A percentile compares a stretch with the other conserved stretches of the same genome.
phyloP scores from a whole-genome alignment of 768 basidiomycete species.

The Phanerochaete carnosa region DNA sequence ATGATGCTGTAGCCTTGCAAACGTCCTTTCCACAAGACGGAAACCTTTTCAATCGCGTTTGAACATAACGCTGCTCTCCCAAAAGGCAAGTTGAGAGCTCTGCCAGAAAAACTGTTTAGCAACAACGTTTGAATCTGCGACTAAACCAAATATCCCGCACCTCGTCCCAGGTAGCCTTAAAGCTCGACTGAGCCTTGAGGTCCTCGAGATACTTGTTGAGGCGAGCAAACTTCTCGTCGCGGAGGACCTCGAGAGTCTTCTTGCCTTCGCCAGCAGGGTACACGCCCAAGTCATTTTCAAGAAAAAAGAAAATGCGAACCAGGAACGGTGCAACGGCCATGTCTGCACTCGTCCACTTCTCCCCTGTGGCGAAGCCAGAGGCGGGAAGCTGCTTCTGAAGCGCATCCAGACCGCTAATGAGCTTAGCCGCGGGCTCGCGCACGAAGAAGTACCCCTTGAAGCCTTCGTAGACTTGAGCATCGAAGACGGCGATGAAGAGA shows the following conservation, averaged over 20 bases:
- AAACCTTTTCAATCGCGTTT: background rate
- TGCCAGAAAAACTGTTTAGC: too few relatives aligned
- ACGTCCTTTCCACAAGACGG: background rate
- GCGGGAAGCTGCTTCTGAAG: constrained; percentile 45
- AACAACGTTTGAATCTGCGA: too few relatives aligned
- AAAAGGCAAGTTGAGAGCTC: background rate
- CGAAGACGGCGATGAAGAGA: constrained; percentile 57
- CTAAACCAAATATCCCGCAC: background rate
- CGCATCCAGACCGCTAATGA: constrained; percentile 40
- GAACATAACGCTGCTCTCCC: background rate
- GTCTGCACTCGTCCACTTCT: constrained; percentile 57
- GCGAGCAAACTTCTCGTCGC: constrained; percentile 43
- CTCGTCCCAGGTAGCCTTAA: constrained; percentile 26
- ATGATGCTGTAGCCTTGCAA: too few relatives aligned
- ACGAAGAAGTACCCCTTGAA: constrained; percentile 12
- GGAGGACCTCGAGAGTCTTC: constrained; percentile 33
- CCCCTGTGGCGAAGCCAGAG: constrained; percentile 36
- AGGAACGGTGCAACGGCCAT: constrained; percentile 56
- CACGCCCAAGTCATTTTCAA: constrained; percentile 47
- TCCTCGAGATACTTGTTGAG: constrained; percentile 43
- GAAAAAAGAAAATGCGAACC: constrained; percentile 38
- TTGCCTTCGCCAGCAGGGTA: constrained; percentile 37
- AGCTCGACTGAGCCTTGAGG: constrained; percentile 47
- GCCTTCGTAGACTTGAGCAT: constrained; percentile 36
- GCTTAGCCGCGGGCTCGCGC: constrained; percentile 27